phyloP scores from a whole-genome alignment of 139 green algal species.

The Chlorella vulgaris region DNA sequence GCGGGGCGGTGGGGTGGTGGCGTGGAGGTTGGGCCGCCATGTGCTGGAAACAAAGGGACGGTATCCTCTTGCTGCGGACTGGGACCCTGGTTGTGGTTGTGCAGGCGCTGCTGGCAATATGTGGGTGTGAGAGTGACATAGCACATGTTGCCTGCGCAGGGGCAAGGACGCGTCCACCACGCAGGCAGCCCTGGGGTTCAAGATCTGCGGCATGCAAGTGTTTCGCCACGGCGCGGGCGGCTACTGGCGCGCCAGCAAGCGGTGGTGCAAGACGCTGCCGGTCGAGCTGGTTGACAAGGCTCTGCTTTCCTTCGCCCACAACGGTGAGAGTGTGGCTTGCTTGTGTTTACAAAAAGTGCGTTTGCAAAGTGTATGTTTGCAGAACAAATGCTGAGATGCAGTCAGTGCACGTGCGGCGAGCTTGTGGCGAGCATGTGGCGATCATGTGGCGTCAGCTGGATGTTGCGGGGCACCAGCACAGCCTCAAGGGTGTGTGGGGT shows the following conservation, averaged over 20 bases:
- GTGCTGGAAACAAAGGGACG: too few species aligned
- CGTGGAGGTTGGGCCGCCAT: neutral
- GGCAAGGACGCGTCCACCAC: constrained; percentile 79
- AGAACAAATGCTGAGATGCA: too few species aligned
- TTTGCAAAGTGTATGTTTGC: neutral
- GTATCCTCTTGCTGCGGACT: too few species aligned
- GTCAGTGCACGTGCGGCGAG: neutral
- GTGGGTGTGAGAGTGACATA: too few species aligned
- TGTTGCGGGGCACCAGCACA: too few species aligned
- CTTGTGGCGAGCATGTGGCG: too few species aligned
- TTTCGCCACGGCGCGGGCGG: constrained; percentile 56
- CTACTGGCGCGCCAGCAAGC: constrained; percentile 65
- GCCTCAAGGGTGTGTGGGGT: too few species aligned
- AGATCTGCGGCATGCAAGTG: constrained; percentile 81
- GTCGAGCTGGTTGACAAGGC: constrained; percentile 60
- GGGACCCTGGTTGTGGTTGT: neutral
- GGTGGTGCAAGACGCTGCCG: constrained; percentile 80
- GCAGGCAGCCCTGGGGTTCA: constrained; percentile 76
- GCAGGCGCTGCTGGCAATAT: too few species aligned
- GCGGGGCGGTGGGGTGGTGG: neutral
- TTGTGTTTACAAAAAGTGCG: neutral
- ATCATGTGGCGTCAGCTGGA: too few species aligned
- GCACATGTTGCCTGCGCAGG: constrained; percentile 46
- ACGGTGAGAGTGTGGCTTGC: constrained; percentile 43
- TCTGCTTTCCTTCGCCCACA: constrained; percentile 74